Percentiles rank a stretch among this genome's conserved stretches.
phyloP scores from a whole-genome alignment of 164 flowering plant genomes.

The Amborella trichopoda region DNA sequence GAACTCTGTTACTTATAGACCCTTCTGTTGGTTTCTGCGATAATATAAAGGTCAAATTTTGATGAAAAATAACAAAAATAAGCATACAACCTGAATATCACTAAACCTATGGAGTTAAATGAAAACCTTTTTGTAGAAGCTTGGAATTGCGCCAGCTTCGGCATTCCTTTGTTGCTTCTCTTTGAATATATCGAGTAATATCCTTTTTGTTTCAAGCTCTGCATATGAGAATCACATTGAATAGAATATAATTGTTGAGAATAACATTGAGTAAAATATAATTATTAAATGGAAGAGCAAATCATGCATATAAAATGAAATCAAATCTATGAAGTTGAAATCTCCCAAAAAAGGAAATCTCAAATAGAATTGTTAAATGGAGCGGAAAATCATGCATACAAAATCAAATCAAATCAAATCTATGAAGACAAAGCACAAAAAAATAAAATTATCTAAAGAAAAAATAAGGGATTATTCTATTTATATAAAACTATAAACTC shows the following conservation, averaged over 20 bases:
- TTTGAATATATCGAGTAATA: conserved; percentile 85
- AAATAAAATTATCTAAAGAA: too few relatives aligned
- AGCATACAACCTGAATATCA: background rate
- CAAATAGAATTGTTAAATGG: too few relatives aligned
- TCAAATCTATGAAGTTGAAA: too few relatives aligned
- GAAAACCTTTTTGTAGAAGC: conserved; percentile 81
- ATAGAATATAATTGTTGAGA: too few relatives aligned
- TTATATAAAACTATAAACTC: too few relatives aligned
- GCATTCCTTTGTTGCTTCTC: conserved; percentile 87
- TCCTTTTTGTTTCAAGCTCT: conserved; percentile 96
- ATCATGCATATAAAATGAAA: too few relatives aligned
- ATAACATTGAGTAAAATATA: too few relatives aligned
- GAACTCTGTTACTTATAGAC: conserved; percentile 88
- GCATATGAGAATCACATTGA: conserved; percentile 13
- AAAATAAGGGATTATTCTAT: too few relatives aligned
- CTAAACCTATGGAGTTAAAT: background rate
- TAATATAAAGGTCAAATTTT: background rate
- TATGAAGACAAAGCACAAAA: background rate
- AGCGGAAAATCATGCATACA: too few relatives aligned
- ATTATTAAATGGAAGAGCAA: too few relatives aligned
- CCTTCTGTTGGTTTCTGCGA: conserved; percentile 95
- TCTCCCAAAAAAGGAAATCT: too few relatives aligned
- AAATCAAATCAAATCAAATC: background rate
- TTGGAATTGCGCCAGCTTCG: conserved; percentile 81
- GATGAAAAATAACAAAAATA: background rate